These are phyloP conservation scores for Halophytophthora polymorphica DNA, from an alignment of 352 stramenopile species.

Conservation along the genomic window DNA sequence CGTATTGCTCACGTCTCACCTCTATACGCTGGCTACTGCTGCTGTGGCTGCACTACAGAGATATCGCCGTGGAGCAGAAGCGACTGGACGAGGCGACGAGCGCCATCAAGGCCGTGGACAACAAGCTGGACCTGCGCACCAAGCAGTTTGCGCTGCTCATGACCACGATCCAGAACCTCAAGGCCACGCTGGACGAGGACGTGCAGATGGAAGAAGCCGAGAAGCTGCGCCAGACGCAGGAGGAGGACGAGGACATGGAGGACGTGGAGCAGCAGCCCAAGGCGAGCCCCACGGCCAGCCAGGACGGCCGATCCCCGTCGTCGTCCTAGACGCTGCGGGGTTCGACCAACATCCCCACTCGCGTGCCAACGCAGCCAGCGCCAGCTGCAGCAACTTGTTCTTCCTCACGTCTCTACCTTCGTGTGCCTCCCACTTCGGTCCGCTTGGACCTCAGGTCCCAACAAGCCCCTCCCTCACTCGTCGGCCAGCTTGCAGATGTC, in stretches of 20 bases:
- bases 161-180: conserved; percentile 82
- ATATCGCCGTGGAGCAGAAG: conserved; percentile 62
- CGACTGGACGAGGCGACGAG: conserved; percentile 49
- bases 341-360: no score
- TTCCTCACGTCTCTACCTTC: no score
- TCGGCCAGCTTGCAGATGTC: conserved; percentile 74
- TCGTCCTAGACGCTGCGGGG: conserved; percentile 5
- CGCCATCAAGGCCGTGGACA: conserved; percentile 52
- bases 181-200: conserved; percentile 75
- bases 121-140: conserved; percentile 58
- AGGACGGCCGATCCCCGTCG: conserved; percentile 7
- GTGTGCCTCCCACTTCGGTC: no score
- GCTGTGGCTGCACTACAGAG: conserved; percentile 13
- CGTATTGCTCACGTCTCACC: no score
- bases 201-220: conserved; percentile 59
- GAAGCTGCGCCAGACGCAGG: conserved; percentile 23
- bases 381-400: no score
- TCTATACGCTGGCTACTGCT: not conserved
- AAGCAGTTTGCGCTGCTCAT: conserved; percentile 85
- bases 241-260: conserved; percentile 76
- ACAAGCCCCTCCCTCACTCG: no score
- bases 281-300: conserved; percentile 2
- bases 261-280: conserved; percentile 23
- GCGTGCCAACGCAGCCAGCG: not conserved
- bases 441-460: no score